Base-by-base conservation (phyloP, 2,329 filamentous ascomycete species). In the Sarocladiaceae sp. region DNA sequence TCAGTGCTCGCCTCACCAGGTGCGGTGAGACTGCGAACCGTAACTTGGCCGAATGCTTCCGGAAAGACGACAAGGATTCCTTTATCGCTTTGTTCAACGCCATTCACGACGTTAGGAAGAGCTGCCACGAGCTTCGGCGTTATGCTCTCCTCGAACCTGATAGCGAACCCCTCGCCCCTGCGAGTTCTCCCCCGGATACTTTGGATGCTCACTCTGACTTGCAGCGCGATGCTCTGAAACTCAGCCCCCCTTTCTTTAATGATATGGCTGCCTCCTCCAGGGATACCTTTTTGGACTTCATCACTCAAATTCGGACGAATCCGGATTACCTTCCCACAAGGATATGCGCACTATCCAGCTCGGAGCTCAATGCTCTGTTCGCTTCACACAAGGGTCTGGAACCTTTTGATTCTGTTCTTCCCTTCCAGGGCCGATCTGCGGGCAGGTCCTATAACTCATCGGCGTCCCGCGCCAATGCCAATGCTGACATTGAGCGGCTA, bases 251-350 rank as follows among this genome's bases (percentile, higher is more conserved):
- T 2, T 85, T 84, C 53, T 66, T 85, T 44, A 78, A 85, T 59
- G 82, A 89, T 56, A 77, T 97, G 41, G 86, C 89, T 43, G 72
- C 79, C 46, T 81, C 84, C 50, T 81, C 88, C 45, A 75, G 87
- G 58, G 80, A 88, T 49, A 80, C 83, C 33, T 79, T 96, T 47
- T 61, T 96, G 47, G 78, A 81, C 50, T 91, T 97, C 58, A 68
- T 97, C 54, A 83, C 80, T 40, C 80, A 88, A 63, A 77, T 96
- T 50, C 82, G 91, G 54, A 89, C 85, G 50, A 90, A 95, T 61
- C 83, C 88, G 29, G 82, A 90, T 56, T 97, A 94, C 64, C 64
- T 98, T 62, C 88, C 91, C 56, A 82, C 85, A 51, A 80, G 90
- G 51, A 76, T 98, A 51, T 82, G 81, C 60, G 81, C 78, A 55